Percentiles rank a stretch among this genome's conserved stretches.
Evolutionary conservation across 768 basidiomycete species (phyloP).

Genomic region (Amanita inopinata): DNA sequence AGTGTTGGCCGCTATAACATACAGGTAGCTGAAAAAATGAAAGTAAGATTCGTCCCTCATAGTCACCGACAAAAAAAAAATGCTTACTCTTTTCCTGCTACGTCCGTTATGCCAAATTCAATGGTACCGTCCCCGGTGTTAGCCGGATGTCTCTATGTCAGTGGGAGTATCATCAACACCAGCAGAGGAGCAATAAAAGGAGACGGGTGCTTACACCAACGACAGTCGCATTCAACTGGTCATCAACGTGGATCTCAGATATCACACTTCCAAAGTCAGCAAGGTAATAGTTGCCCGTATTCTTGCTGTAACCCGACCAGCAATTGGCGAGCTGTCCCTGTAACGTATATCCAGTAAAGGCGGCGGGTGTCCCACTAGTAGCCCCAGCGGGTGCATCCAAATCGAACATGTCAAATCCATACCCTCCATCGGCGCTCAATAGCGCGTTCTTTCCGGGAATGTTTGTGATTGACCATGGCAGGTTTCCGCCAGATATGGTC

Average conservation of each 20-base stretch:
- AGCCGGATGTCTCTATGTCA: not conserved
- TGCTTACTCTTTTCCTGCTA: constrained; percentile 27
- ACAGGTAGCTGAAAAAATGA: constrained; percentile 18
- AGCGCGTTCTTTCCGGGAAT: constrained; percentile 30
- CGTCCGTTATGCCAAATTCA: constrained; percentile 29
- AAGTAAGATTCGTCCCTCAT: not conserved
- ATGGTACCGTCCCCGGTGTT: constrained; percentile 20
- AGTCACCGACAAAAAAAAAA: not conserved
- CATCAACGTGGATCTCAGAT: constrained; percentile 37
- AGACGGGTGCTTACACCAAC: constrained; percentile 18
- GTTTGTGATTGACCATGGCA: constrained; percentile 40
- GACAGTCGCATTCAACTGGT: constrained; percentile 32
- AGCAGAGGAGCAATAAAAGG: not conserved
- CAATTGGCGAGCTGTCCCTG: constrained; percentile 26
- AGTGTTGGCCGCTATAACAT: constrained; percentile 20
- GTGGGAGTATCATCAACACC: not conserved
- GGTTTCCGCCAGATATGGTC: constrained; percentile 30
- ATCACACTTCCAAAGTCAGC: constrained; percentile 32
- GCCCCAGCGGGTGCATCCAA: constrained; percentile 14
- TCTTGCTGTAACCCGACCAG: constrained; percentile 31
- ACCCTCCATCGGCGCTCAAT: constrained; percentile 28
- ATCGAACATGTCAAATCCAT: constrained; percentile 30
- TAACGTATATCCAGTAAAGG: constrained; percentile 12
- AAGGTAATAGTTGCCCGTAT: constrained; percentile 35
- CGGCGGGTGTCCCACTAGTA: too few relatives aligned